These are phyloP conservation scores for Viola pubescens DNA, from an alignment of 441 rosid genomes.

Conservation along the genomic window DNA sequence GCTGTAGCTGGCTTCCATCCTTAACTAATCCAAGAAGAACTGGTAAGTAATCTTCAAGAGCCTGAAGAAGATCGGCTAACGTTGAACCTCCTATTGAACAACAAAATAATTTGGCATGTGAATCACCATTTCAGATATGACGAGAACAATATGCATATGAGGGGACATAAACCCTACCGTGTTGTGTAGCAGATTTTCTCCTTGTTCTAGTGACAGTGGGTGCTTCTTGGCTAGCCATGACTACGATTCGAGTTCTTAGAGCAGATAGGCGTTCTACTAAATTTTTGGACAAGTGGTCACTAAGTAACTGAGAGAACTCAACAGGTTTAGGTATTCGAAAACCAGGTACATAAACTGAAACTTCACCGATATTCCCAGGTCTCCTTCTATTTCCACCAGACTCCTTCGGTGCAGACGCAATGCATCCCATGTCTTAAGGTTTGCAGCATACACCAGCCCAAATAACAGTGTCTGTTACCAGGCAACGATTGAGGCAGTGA, in stretches of 20 bases:
- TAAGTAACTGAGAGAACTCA: slow-evolving; percentile 68
- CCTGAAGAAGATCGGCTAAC: slow-evolving; percentile 90
- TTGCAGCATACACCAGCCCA: slow-evolving; percentile 21
- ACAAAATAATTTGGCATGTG: slow-evolving; percentile 14
- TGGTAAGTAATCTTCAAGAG: slow-evolving; percentile 94
- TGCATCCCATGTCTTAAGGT: slow-evolving; percentile 72
- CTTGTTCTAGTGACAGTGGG: slow-evolving; percentile 86
- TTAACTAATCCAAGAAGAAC: slow-evolving; percentile 81
- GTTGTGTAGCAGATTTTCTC: slow-evolving; percentile 89
- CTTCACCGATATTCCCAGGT: slow-evolving; percentile 82
- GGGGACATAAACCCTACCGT: slow-evolving; percentile 43
- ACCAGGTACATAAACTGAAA: slow-evolving; percentile 84
- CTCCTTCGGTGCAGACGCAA: slow-evolving; percentile 68
- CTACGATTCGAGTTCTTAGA: slow-evolving; percentile 81
- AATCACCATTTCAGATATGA: not conserved
- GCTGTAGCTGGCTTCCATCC: slow-evolving; percentile 72
- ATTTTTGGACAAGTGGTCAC: slow-evolving; percentile 62
- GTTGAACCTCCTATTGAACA: slow-evolving; percentile 74
- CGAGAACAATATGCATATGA: slow-evolving; percentile 11
- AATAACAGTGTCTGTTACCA: slow-evolving; percentile 7
- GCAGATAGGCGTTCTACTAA: slow-evolving; percentile 73
- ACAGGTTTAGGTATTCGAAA: slow-evolving; percentile 85
- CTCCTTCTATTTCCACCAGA: slow-evolving; percentile 66
- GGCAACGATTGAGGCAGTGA: slow-evolving; percentile 11
- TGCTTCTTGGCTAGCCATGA: slow-evolving; percentile 96